Conservation (phyloP, 75 land plant species). For the Sequoia sempervirens region DNA sequence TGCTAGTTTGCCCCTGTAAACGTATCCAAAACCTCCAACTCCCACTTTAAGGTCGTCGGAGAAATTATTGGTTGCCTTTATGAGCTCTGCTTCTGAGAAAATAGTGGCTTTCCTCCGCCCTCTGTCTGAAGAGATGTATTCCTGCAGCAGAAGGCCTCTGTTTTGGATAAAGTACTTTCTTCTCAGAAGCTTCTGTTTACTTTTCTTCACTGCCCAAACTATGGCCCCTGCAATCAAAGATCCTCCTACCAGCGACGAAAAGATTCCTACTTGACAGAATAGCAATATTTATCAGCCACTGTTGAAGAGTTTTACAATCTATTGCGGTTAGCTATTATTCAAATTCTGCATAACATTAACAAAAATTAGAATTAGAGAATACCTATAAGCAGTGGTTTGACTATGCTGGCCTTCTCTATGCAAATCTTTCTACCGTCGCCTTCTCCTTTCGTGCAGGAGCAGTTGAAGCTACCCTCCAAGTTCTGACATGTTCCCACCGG, state of each 20-base stretch:
- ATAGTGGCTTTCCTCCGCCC: slow-evolving; percentile 2
- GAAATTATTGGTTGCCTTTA: slow-evolving; percentile 1
- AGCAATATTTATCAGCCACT: not conserved
- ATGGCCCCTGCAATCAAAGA: not conserved
- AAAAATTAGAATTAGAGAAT: not conserved
- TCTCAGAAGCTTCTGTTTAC: not conserved
- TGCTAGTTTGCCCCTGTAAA: slow-evolving; percentile 4
- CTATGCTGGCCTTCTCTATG: not conserved
- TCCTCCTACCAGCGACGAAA: not conserved
- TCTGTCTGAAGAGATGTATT: slow-evolving; percentile 3
- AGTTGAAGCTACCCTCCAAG: not conserved
- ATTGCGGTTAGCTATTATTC: not conserved
- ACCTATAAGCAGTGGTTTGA: not conserved
- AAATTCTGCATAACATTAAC: not conserved
- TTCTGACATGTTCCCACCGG: not conserved
- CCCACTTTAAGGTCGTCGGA: not conserved
- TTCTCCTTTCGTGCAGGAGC: not conserved
- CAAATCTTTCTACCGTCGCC: not conserved
- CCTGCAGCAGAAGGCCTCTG: not conserved
- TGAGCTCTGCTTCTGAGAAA: slow-evolving; percentile 4
- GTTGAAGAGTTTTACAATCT: not conserved
- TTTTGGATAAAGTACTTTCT: not conserved
- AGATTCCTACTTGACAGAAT: not conserved
- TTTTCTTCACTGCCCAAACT: not conserved
- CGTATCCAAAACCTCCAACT: slow-evolving; percentile 6